Conservation (phyloP, 768 basidiomycete genomes). For the Porphyrellus cyaneotinctus region DNA sequence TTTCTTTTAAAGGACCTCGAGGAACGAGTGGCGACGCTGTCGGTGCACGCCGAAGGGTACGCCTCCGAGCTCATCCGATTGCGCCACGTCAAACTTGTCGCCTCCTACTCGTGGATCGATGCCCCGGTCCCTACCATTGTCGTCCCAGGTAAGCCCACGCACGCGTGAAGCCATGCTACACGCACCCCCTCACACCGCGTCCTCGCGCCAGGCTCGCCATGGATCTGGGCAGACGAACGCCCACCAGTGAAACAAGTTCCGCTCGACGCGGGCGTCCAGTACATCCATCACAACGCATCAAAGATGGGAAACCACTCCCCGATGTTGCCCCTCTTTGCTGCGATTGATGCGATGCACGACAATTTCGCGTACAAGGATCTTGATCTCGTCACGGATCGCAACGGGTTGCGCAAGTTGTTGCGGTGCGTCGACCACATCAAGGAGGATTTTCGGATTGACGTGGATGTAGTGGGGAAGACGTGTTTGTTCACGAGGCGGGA, state of each 20-base stretch:
- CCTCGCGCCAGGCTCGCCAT: slow-evolving; percentile 49
- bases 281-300: slow-evolving; percentile 57
- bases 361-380: slow-evolving; percentile 33
- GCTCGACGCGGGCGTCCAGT: slow-evolving; percentile 46
- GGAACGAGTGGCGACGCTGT: slow-evolving; percentile 16
- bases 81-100: slow-evolving; percentile 39
- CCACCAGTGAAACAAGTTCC: slow-evolving; percentile 52
- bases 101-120: slow-evolving; percentile 55
- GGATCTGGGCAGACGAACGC: slow-evolving; percentile 47
- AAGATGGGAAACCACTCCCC: slow-evolving; percentile 36
- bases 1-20: slow-evolving; percentile 26
- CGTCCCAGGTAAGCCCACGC: slow-evolving; percentile 41
- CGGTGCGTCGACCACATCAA: slow-evolving; percentile 41
- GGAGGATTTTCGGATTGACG: slow-evolving; percentile 62
- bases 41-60: slow-evolving; percentile 1
- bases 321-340: slow-evolving; percentile 54
- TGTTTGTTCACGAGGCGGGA: slow-evolving; percentile 58
- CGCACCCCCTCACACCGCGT: too few species aligned
- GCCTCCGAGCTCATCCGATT: slow-evolving; percentile 30
- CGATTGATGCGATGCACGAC: slow-evolving; percentile 44
- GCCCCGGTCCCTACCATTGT: slow-evolving; percentile 43
- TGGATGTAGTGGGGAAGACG: slow-evolving; percentile 59
- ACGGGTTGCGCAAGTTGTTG: slow-evolving; percentile 58
- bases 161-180: neutral
- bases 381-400: slow-evolving; percentile 58